Evolutionary conservation across 2,329 filamentous ascomycete species (phyloP).

Genomic region (Paramyrothecium sp.): DNA sequence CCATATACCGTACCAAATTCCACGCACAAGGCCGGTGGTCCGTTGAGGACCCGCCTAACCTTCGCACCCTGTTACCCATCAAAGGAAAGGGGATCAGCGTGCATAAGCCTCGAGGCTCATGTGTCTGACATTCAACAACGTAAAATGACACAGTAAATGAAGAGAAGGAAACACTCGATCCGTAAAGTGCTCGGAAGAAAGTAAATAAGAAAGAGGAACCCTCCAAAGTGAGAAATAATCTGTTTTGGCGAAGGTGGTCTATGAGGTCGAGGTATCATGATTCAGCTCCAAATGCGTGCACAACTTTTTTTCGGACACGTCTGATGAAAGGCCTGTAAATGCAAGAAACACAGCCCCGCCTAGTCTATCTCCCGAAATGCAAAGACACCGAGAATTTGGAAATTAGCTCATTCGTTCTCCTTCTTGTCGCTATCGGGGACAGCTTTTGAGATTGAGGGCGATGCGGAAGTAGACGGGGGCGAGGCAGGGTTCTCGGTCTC

Average conservation of each 20-base stretch:
- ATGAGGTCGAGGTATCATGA: conserved; percentile 50
- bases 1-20: too few relatives aligned
- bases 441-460: conserved; percentile 64
- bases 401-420: conserved; percentile 41
- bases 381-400: conserved; percentile 34
- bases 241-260: conserved; percentile 36
- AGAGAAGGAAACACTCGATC: conserved; percentile 26
- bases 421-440: conserved; percentile 57
- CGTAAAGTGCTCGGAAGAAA: conserved; percentile 12
- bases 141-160: conserved; percentile 23
- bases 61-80: too few relatives aligned
- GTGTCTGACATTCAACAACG: conserved; percentile 15
- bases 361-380: conserved; percentile 53
- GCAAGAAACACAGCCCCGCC: conserved; percentile 43
- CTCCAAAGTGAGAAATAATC: conserved; percentile 10
- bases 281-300: conserved; percentile 34
- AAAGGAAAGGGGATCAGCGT: not conserved
- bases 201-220: conserved; percentile 7
- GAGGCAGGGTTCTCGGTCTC: conserved; percentile 65
- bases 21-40: too few relatives aligned
- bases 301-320: conserved; percentile 46
- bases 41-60: too few relatives aligned
- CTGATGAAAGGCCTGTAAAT: conserved; percentile 48
- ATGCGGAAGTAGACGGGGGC: conserved; percentile 67
- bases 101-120: not conserved